Evolutionary conservation across 140 eudicot genomes (phyloP), one percentile per base, ranked within the genome.

Genomic region (Anethum foeniculum): DNA sequence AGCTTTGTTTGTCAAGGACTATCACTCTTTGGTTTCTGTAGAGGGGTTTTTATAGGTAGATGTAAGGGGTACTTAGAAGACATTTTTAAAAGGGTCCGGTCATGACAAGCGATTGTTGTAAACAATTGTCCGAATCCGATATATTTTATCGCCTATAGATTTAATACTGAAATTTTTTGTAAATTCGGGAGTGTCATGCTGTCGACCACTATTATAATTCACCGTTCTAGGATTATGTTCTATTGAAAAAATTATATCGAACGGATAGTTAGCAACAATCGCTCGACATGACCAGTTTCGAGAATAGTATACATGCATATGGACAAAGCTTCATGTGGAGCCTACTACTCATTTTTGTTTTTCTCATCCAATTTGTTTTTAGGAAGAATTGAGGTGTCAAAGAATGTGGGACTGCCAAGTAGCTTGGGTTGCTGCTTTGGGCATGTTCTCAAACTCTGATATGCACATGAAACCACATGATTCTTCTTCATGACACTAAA

Each of bases 401-500:
- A 65, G 80, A 85, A 85, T 73, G 85, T 67, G 81, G 65, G 84
- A 71, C 49, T 77, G 82, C 76, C 84, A 83, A 47, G 85, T 78
- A 34, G 27, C 25, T 48, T 75, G 56, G 48, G 15, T 54, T 44
- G 77, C 47, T 46, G 54, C 77, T 73, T 79, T 82, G 81, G 65
- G 91, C 96, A 92, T 90, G 97, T 93, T 90, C 93, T 86, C 81
- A 76, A 74, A 84, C 79, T 44, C 58, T 76, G 73, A 28, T 83
- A 84, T 85, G 93, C 98, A 89, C 98, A 91, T 93, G 97, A 85
- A 84, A 67, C 86, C 90, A 86, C 94, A 93, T 93, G 95, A 89
- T 91, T 86, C 89, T 81, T 80, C 74, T 85, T 58, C 84, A 83
- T 56, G 52, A 75, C 88, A 82, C 77, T 82, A 80, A 67, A 41